A percentile compares a stretch with the other conserved stretches of the same genome.
Conservation (phyloP, 805 yeast genomes). For the Yamadazyma sp. region DNA sequence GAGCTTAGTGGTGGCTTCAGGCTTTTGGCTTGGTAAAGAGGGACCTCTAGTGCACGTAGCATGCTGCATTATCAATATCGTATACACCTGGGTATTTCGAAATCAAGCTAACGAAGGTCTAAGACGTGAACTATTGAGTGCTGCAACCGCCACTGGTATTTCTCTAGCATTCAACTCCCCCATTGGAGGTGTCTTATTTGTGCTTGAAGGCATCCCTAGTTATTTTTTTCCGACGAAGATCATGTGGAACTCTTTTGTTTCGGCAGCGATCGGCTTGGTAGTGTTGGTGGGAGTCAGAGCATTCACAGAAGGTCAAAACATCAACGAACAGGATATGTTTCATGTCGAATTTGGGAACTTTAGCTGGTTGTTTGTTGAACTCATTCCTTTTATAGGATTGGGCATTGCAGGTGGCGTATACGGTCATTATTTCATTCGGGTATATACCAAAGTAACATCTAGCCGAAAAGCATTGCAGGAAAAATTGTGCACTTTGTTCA, state of each 20-base stretch:
- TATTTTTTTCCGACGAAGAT: constrained; percentile 61
- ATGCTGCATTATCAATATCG: constrained; percentile 51
- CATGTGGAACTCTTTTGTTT: constrained; percentile 83
- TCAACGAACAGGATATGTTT: constrained; percentile 49
- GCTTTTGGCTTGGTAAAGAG: constrained; percentile 82
- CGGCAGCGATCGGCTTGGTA: constrained; percentile 72
- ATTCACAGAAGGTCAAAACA: constrained; percentile 41
- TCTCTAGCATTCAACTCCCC: constrained; percentile 86
- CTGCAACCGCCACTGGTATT: constrained; percentile 82
- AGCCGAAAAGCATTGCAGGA: constrained; percentile 34
- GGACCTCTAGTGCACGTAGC: constrained; percentile 85
- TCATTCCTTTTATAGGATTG: constrained; percentile 67
- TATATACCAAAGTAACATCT: constrained; percentile 39
- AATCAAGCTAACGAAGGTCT: constrained; percentile 50
- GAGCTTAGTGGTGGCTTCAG: constrained; percentile 67
- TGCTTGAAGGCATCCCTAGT: constrained; percentile 65
- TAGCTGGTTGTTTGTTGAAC: constrained; percentile 70
- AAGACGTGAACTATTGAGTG: constrained; percentile 64
- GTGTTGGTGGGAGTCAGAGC: constrained; percentile 45
- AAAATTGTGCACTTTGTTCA: constrained; percentile 21
- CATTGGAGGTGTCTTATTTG: constrained; percentile 82
- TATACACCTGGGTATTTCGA: constrained; percentile 20
- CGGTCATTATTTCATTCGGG: constrained; percentile 53
- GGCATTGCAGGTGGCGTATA: constrained; percentile 71
- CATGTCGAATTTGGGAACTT: constrained; percentile 68